Percentiles rank a stretch among this genome's conserved stretches.
These are phyloP conservation scores for Neocucurbitaria cava DNA, from an alignment of 2,329 filamentous ascomycete species.

Conservation along the genomic window DNA sequence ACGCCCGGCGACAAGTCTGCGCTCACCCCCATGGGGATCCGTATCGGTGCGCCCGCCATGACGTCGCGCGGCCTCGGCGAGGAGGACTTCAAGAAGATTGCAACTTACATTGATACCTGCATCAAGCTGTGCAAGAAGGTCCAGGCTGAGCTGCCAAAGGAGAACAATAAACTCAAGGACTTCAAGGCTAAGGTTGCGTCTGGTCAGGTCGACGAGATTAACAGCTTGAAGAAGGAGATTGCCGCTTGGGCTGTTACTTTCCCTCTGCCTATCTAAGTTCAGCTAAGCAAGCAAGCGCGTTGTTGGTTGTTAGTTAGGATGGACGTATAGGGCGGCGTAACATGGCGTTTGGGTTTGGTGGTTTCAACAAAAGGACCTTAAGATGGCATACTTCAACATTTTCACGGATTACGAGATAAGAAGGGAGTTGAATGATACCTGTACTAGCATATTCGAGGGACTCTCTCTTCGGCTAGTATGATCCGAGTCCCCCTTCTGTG, in stretches of 20 bases:
- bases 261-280: constrained; percentile 79
- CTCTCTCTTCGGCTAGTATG: not conserved
- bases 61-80: constrained; percentile 92
- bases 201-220: constrained; percentile 82
- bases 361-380: constrained; percentile 36
- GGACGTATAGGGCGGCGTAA: constrained; percentile 21
- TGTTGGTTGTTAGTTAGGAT: too few relatives aligned
- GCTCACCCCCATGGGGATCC: constrained; percentile 88
- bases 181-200: constrained; percentile 91
- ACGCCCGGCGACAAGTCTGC: constrained; percentile 95
- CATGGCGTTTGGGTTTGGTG: constrained; percentile 19
- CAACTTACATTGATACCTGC: constrained; percentile 83
- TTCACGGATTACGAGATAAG: constrained; percentile 19
- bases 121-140: constrained; percentile 91
- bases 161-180: constrained; percentile 99
- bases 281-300: not conserved
- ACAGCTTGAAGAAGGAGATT: constrained; percentile 87
- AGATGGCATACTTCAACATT: constrained; percentile 35
- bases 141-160: constrained; percentile 86
- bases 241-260: constrained; percentile 84
- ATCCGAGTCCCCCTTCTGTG: constrained; percentile 4
- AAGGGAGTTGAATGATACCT: constrained; percentile 13
- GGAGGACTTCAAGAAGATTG: constrained; percentile 82
- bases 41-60: constrained; percentile 97
- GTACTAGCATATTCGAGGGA: not conserved